A percentile compares a stretch with the other conserved stretches of the same genome.
Evolutionary conservation across 2,329 filamentous ascomycete genomes (phyloP).

Genomic region (Clonostachys rhizophaga): DNA sequence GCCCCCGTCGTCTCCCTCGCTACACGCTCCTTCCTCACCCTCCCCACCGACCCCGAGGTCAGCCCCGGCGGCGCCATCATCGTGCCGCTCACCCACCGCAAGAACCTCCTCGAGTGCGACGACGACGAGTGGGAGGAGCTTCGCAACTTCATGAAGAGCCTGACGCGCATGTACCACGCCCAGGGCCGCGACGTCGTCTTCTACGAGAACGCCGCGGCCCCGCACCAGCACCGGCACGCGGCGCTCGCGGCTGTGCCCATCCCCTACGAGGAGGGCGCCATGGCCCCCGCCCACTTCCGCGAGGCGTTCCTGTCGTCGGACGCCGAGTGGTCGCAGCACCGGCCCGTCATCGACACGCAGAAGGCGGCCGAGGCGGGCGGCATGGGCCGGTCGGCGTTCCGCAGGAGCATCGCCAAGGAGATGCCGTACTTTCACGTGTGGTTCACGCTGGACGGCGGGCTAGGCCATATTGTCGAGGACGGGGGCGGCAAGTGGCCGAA

Average conservation of each 20-base stretch:
- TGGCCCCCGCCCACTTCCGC: slow-evolving; percentile 88
- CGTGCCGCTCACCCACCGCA: slow-evolving; percentile 80
- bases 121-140: slow-evolving; percentile 99
- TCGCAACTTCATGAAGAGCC: slow-evolving; percentile 96
- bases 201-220: slow-evolving; percentile 91
- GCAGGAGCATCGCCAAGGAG: slow-evolving; percentile 80
- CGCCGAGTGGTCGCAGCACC: slow-evolving; percentile 94
- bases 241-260: slow-evolving; percentile 83
- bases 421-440: slow-evolving; percentile 99
- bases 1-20: slow-evolving; percentile 84
- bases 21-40: slow-evolving; percentile 81
- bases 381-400: slow-evolving; percentile 76
- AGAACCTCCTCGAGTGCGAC: slow-evolving; percentile 93
- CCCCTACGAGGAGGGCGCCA: slow-evolving; percentile 86
- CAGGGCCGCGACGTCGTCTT: slow-evolving; percentile 91
- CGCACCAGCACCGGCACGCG: slow-evolving; percentile 75
- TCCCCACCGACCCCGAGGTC: slow-evolving; percentile 86
- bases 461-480: slow-evolving; percentile 92
- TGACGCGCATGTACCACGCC: slow-evolving; percentile 91
- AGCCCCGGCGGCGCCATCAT: slow-evolving; percentile 81
- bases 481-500: slow-evolving; percentile 74
- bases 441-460: slow-evolving; percentile 87
- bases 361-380: slow-evolving; percentile 59
- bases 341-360: slow-evolving; percentile 86
- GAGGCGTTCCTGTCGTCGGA: slow-evolving; percentile 87